Evolutionary conservation across 176 grass and related monocot genomes (phyloP), one percentile per base, ranked within the genome.

Genomic region (Ensete ventricosum): DNA sequence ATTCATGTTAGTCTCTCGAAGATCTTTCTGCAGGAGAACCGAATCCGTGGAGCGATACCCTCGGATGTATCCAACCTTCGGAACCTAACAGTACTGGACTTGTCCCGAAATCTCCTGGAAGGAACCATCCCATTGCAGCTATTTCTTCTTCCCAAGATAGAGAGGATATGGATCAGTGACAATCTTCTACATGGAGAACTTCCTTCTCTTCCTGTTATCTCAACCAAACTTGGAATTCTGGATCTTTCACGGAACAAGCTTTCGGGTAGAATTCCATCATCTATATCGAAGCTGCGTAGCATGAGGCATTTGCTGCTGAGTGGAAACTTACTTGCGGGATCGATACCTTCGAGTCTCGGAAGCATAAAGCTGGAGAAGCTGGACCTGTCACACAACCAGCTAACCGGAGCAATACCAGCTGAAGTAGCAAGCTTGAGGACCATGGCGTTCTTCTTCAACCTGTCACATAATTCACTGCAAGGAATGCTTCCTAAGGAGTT

Each of bases 351-450:
- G 1, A 76, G 14, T 29, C 16, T 76, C 0, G 57, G 43, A 20
- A 64, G 27, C 13, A 51, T 76, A 58, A 62, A 64, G 1, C 11
- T 76, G 26, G 74, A 76, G 74, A 19, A 4, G 17, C 9, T 76
- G 22, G 14, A 76, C 17, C 5, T 76, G 74, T 76, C 74, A 25
- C 57, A 76, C 11, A 76, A 76, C 74, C 29, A 12, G 11, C 74
- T 76, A 20, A 62, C 16, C 12, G 29, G 74, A 11, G 11, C 11
- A 76, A 26, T 76, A 54, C 57, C 14, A 52, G 17, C 26, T 63
- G 27, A 76, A 63, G 26, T 62, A 50, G 19, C 74, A 64, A 21
- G 25, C 55, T 9, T 62, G 58, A 76, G 57, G 8, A 76, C 57
- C 20, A 76, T 49, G 8, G n/a, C 0, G 49, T 5, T 9, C 17